These are phyloP conservation scores for Evansstolkia leycettana DNA, from an alignment of 495 filamentous ascomycete genomes.

Conservation along the genomic window DNA sequence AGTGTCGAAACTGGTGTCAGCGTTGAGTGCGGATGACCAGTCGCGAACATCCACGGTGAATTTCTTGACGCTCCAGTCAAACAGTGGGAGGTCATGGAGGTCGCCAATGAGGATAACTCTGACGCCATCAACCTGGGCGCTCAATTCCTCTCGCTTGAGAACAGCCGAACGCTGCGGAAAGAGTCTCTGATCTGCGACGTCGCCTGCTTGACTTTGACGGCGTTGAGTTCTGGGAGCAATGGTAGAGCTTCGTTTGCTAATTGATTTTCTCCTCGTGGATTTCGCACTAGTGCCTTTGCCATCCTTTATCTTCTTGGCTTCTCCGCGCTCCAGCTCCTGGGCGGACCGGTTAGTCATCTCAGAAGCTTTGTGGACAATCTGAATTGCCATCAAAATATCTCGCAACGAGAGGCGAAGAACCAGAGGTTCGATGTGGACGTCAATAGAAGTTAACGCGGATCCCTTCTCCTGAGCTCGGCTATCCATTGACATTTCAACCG, in stretches of 20 bases:
- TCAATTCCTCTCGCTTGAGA: conserved; percentile 72
- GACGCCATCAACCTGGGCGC: conserved; percentile 73
- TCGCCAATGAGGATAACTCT: conserved; percentile 91
- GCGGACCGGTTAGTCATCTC: conserved; percentile 54
- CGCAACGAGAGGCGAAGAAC: conserved; percentile 86
- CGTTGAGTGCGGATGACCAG: conserved; percentile 80
- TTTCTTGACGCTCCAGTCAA: conserved; percentile 87
- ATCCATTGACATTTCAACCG: conserved; percentile 78
- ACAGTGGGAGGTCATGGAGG: conserved; percentile 82
- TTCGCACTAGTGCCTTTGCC: conserved; percentile 43
- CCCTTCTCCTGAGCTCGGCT: conserved; percentile 55
- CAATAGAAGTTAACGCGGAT: conserved; percentile 60
- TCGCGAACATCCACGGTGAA: conserved; percentile 75
- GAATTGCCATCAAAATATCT: conserved; percentile 86
- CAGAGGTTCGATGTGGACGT: conserved; percentile 79
- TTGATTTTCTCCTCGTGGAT: conserved; percentile 38
- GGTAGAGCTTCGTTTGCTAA: conserved; percentile 53
- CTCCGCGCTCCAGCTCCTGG: conserved; percentile 34
- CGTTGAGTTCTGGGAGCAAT: conserved; percentile 32
- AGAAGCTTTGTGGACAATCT: conserved; percentile 86
- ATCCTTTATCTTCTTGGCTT: conserved; percentile 54
- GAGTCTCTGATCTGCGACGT: conserved; percentile 10
- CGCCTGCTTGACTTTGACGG: conserved; percentile 20
- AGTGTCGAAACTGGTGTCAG: conserved; percentile 79
- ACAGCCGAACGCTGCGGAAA: conserved; percentile 36